Evolutionary conservation across 352 stramenopile genomes (phyloP).

Genomic region (Phytophthora hibernalis): DNA sequence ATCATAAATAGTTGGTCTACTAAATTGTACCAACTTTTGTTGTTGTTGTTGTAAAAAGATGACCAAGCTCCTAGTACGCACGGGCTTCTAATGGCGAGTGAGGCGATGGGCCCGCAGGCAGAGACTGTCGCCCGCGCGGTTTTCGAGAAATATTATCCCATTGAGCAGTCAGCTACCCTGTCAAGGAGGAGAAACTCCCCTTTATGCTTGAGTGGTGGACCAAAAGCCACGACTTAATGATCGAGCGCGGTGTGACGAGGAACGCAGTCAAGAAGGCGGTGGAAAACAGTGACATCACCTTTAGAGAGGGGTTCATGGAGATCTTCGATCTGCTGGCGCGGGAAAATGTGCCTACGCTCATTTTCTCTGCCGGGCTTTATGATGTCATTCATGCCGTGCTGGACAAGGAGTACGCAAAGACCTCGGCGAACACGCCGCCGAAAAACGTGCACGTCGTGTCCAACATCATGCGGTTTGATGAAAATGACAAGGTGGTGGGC

Average conservation of each 20-base stretch:
- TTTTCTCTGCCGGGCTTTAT: conserved; percentile 76
- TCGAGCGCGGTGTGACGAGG: conserved; percentile 63
- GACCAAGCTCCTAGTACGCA: conserved; percentile 64
- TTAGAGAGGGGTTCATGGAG: conserved; percentile 67
- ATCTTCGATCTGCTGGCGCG: conserved; percentile 64
- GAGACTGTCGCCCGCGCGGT: conserved; percentile 44
- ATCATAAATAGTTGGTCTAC: background rate
- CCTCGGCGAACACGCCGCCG: conserved; percentile 29
- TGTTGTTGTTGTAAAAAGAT: conserved; percentile 26
- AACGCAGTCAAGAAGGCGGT: conserved; percentile 56
- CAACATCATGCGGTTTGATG: conserved; percentile 85
- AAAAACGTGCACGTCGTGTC: conserved; percentile 82
- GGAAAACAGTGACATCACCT: conserved; percentile 52
- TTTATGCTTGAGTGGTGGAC: conserved; percentile 83
- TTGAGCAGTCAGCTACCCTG: conserved; percentile 74
- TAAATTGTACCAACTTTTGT: background rate
- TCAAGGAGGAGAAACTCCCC: conserved; percentile 75
- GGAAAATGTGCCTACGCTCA: conserved; percentile 73
- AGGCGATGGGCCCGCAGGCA: conserved; percentile 43
- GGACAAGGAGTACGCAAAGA: conserved; percentile 64
- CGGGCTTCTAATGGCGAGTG: conserved; percentile 56
- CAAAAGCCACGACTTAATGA: conserved; percentile 55
- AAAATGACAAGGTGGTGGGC: conserved; percentile 42
- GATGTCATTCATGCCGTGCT: conserved; percentile 86
- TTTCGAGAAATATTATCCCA: conserved; percentile 82